phyloP scores from a whole-genome alignment of 257 asterid genomes.

The Mentha longifolia region DNA sequence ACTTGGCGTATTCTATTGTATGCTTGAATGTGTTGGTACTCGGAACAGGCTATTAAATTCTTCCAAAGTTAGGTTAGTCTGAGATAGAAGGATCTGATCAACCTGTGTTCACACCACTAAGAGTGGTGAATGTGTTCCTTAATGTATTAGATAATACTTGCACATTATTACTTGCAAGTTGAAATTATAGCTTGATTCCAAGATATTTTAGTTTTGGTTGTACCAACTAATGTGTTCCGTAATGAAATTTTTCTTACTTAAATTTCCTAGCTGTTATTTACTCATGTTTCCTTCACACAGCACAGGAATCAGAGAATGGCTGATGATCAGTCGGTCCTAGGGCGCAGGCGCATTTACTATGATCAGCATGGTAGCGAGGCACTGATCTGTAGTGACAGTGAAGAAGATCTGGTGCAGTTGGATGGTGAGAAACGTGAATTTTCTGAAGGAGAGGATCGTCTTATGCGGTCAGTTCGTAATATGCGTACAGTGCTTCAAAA shows the following conservation, averaged over 20 bases:
- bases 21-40: too few species aligned
- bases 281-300: constrained; percentile 53
- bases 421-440: constrained; percentile 73
- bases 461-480: constrained; percentile 61
- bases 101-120: background rate
- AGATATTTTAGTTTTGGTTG: constrained; percentile 18
- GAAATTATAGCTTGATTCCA: background rate
- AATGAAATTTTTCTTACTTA: constrained; percentile 25
- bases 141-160: background rate
- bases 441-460: constrained; percentile 83
- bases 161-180: background rate
- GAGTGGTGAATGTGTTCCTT: background rate
- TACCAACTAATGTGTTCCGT: constrained; percentile 13
- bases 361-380: constrained; percentile 93
- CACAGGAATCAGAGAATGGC: constrained; percentile 97
- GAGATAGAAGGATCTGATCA: background rate
- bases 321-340: constrained; percentile 92
- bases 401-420: constrained; percentile 71
- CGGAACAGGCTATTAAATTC: background rate
- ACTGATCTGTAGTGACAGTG: constrained; percentile 94
- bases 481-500: constrained; percentile 5
- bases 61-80: background rate
- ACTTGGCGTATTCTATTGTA: too few species aligned
- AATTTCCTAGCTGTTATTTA: constrained; percentile 39
- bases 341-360: constrained; percentile 90